Evolutionary conservation across 2,329 filamentous ascomycete species (phyloP), one percentile per base, ranked within the genome.

Genomic region (Fusarium concolor): DNA sequence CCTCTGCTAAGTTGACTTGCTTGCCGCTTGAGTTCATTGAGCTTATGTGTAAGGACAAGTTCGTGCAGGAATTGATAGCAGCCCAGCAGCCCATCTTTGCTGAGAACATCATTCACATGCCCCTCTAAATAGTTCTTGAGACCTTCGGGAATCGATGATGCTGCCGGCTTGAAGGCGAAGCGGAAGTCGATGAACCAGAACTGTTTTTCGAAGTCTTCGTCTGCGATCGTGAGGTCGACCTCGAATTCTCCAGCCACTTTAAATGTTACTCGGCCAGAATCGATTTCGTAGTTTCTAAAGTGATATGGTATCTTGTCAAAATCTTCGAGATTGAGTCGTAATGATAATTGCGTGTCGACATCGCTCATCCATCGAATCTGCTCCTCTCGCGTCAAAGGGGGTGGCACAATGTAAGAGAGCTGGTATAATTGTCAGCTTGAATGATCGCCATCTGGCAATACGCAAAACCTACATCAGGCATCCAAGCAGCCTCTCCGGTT

Each of bases 151-250:
- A 96, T 74, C 47, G 83, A 81, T 14, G 78, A 79, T 1, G 91
- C 85, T 1, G 89, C 85, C 2, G 95, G 95, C 10, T 83, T 85
- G 76, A 97, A 99, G 15, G 89, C 82, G 71, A 97, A 94, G 61
- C 94, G 89, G 73, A 98, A 89, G 77, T 98, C 94, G 65, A 98
- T 92, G 76, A 98, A 97, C 85, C 92, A 97, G 76, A 97, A 96
- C 73, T 96, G 94, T 54, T 92, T 91, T 31, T 89, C 84, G 18
- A 90, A 87, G 68, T 96, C 91, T 75, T 98, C 94, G 71, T 94
- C 91, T 18, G 92, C 93, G 66, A 98, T 92, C 2, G 94, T 94
- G 51, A 99, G 86, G 76, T 98, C 96, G 20, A 98, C 88, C 77
- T 98, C 95, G 73, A 97, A 97, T 77, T 98, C 95, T 53, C 88